Base-by-base conservation (phyloP, 176 grass and related monocot genomes). In the Aegilops speltoides region DNA sequence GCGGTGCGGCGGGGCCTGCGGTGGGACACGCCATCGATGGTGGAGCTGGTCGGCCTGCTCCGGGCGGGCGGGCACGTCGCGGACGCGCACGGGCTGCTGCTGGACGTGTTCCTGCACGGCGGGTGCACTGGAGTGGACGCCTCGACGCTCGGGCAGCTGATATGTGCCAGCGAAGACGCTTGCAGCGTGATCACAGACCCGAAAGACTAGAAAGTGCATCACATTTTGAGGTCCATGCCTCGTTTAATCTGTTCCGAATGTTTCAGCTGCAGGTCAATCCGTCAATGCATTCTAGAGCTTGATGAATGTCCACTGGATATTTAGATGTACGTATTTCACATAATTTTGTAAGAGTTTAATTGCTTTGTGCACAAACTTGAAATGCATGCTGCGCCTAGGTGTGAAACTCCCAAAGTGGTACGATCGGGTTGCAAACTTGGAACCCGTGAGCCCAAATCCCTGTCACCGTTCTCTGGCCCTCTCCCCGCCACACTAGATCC, bases 21-120 rank as follows among this genome's bases (percentile, higher is more conserved):
- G 32, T 94, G 92, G 90, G 85, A 97, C 48, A 57, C 81, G 11
- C 73, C 7, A 2, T 73, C 88, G 78, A 12, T 90, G 22, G 20
- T 26, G 46, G 83, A 86, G 78, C 78, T 89, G 4, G 22, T 86
- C 2, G 70, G 10, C 46, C 15, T 20, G 83, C 26, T 89, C 48
- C 62, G 32, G 9, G 78, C 36, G 6, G 65, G 68, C 36, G 87
- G 78, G 11, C 23, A 43, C 5, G 17, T 79, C 13, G 69, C 60
- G 22, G 62, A 22, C 48, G 88, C 88, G 65, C 45, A 77, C 14
- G 45, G 61, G 60, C 60, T 95, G 72, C 85, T 93, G 26, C 29
- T 83, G 77, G 86, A 87, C 26, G 45, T 76, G 45, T 76, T 54
- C 26, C 16, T 76, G 73, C 73, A 4, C 45, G 73, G 73, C 26